Evolutionary conservation across 257 asterid genomes (phyloP).

Genomic region (Salvia rosmarinus): DNA sequence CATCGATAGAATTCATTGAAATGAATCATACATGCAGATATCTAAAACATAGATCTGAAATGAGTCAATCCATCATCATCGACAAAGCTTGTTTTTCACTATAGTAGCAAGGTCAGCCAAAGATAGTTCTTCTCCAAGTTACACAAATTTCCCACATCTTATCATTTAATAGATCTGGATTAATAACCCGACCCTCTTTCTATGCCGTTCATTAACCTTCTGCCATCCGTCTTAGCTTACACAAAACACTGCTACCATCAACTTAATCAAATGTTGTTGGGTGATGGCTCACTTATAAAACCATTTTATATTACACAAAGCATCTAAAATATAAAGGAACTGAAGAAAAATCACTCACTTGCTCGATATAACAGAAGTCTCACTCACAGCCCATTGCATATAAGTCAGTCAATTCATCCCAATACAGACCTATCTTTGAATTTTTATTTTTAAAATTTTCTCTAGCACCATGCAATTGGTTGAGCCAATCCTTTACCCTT

Average conservation of each 20-base stretch:
- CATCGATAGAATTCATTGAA: background rate
- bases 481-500: background rate
- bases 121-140: background rate
- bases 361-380: background rate
- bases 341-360: background rate
- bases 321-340: background rate
- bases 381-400: constrained; percentile 13
- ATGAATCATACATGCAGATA: background rate
- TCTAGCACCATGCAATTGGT: background rate
- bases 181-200: background rate
- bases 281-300: background rate
- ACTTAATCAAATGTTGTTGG: background rate
- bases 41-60: background rate
- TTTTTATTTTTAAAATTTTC: background rate
- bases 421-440: background rate
- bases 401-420: background rate
- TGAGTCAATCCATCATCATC: background rate
- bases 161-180: background rate
- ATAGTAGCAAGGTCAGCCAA: background rate
- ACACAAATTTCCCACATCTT: background rate
- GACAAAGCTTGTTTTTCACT: background rate
- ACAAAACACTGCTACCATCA: background rate
- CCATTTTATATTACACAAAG: background rate
- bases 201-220: background rate
- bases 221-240: background rate